Percentiles rank a stretch among this genome's conserved stretches.
phyloP scores from a whole-genome alignment of 2,329 filamentous ascomycete species.

The Sporothrix curviconia region DNA sequence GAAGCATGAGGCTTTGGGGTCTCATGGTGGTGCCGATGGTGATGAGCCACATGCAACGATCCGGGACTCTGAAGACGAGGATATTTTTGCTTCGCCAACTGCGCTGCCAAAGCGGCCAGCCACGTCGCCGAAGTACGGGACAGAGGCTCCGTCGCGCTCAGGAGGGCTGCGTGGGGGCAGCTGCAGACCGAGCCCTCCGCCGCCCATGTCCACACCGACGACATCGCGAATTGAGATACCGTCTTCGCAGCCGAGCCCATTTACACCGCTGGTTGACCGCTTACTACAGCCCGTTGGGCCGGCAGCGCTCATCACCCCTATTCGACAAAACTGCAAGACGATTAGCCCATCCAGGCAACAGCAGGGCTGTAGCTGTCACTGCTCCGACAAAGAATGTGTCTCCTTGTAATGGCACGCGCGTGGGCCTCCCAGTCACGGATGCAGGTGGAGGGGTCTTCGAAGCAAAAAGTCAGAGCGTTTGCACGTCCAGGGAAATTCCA shows the following conservation, averaged over 20 bases:
- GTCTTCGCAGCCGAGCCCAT: constrained; percentile 39
- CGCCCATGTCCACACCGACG: background rate
- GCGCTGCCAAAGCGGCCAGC: background rate
- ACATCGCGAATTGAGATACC: constrained; percentile 33
- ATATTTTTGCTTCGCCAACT: constrained; percentile 2
- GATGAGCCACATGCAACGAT: constrained; percentile 12
- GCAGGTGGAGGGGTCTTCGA: too few relatives aligned
- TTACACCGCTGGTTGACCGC: constrained; percentile 36
- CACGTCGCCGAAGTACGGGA: too few relatives aligned
- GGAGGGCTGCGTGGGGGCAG: background rate
- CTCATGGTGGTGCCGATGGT: constrained; percentile 2
- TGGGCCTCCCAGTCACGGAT: too few relatives aligned
- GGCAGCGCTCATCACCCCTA: too few relatives aligned
- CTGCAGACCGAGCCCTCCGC: background rate
- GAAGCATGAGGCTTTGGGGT: too few relatives aligned
- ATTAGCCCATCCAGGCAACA: too few relatives aligned
- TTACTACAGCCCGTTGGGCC: too few relatives aligned
- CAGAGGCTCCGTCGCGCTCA: background rate
- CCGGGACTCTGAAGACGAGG: constrained; percentile 21
- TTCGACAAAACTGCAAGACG: too few relatives aligned
- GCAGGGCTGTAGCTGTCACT: too few relatives aligned
- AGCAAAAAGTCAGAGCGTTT: too few relatives aligned
- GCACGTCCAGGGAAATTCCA: constrained; percentile 35
- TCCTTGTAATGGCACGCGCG: too few relatives aligned
- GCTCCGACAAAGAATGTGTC: too few relatives aligned